Conservation (phyloP, 2,329 filamentous ascomycete species). For the Ophiostoma piceae region DNA sequence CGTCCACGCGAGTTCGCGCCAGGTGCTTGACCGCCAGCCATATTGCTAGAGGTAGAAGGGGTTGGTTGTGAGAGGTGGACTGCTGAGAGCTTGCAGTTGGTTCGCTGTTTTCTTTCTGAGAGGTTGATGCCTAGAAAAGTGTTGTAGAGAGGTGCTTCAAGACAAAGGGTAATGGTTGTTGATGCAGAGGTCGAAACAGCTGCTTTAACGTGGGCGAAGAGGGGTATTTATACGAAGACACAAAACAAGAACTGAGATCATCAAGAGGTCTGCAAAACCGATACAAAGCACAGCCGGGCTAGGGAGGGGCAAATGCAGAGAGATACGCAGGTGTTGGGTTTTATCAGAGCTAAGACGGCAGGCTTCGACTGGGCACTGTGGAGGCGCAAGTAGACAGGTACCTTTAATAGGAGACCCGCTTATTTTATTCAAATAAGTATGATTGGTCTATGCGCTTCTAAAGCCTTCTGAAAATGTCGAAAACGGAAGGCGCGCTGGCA, state of each 20-base stretch:
- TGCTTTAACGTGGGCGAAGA: not conserved
- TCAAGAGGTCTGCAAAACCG: constrained; percentile 2
- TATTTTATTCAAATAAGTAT: not conserved
- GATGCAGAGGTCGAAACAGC: not conserved
- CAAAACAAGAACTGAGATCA: not conserved
- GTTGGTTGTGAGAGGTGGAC: not conserved
- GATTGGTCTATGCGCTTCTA: not conserved
- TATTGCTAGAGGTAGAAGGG: constrained; percentile 10
- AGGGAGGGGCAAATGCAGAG: constrained; percentile 7
- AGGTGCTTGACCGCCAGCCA: constrained; percentile 38
- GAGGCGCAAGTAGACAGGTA: constrained; percentile 4
- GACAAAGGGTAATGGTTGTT: not conserved
- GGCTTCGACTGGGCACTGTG: not conserved
- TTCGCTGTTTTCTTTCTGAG: not conserved
- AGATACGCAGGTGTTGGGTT: not conserved
- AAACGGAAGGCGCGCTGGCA: not conserved
- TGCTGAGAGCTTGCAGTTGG: not conserved
- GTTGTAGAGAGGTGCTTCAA: not conserved
- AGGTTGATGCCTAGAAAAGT: not conserved
- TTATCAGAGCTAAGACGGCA: not conserved
- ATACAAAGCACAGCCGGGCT: constrained; percentile 4
- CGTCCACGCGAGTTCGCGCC: constrained; percentile 62
- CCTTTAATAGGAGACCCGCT: not conserved
- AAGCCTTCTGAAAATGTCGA: not conserved
- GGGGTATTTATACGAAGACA: constrained; percentile 6